Evolutionary conservation across 192 early-diverging fungal genomes (phyloP).

Genomic region (Thamnidium elegans): DNA sequence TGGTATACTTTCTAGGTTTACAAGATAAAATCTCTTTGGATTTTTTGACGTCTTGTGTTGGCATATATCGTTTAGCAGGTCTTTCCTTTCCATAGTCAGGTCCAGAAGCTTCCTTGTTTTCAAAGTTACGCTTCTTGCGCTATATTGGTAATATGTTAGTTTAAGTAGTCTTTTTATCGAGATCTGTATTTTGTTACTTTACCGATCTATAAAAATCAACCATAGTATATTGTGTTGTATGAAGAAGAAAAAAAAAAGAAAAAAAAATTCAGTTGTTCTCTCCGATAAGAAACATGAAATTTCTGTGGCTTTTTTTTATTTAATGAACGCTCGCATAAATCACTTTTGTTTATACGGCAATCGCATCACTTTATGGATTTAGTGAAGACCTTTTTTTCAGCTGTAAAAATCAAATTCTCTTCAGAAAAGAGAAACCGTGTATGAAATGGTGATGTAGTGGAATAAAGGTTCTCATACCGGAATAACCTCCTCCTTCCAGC

Average conservation of each 20-base stretch:
- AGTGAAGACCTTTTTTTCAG: too few species aligned
- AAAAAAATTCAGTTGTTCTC: neutral
- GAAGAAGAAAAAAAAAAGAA: neutral
- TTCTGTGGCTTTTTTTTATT: too few species aligned
- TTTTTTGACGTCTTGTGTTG: conserved; percentile 12
- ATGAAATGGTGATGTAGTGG: too few species aligned
- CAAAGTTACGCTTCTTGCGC: conserved; percentile 22
- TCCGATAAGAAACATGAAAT: too few species aligned
- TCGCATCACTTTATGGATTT: too few species aligned
- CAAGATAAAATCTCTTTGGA: neutral
- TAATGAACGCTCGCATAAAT: too few species aligned
- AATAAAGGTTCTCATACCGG: too few species aligned
- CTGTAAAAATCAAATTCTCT: too few species aligned
- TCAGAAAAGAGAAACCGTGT: too few species aligned
- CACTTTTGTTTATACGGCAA: too few species aligned
- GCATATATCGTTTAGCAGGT: conserved; percentile 14
- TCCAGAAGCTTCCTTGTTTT: conserved; percentile 42
- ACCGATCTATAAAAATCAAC: conserved; percentile 16
- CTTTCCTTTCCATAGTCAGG: conserved; percentile 36
- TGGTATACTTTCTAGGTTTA: conserved; percentile 49
- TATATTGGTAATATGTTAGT: neutral
- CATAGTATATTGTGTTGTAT: neutral
- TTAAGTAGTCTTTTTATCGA: neutral
- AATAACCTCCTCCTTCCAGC: too few species aligned
- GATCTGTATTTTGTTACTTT: neutral